Evolutionary conservation across 495 filamentous ascomycete species (phyloP).

Genomic region (Aspergillus campestris): DNA sequence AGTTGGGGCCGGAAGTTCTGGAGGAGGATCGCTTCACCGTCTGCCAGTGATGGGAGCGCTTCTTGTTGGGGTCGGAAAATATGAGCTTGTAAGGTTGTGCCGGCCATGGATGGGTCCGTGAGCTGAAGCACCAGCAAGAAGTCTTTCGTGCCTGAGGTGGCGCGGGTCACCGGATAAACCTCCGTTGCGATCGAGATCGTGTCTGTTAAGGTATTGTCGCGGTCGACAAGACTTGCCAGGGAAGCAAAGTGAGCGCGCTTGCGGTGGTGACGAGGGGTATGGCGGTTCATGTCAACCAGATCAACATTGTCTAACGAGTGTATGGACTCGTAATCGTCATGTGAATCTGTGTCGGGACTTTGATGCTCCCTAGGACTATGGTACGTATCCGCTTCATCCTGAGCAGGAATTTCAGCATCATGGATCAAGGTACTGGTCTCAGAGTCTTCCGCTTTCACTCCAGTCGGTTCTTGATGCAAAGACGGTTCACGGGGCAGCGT

Average conservation of each 20-base stretch:
- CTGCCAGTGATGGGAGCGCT: constrained; percentile 56
- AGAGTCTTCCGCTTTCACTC: too few species aligned
- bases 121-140: constrained; percentile 61
- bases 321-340: constrained; percentile 4
- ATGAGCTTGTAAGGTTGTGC: constrained; percentile 44
- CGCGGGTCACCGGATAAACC: constrained; percentile 45
- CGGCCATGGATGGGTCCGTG: constrained; percentile 53
- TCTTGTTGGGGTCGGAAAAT: constrained; percentile 67
- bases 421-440: not conserved
- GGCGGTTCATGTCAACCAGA: constrained; percentile 18
- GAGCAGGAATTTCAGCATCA: not conserved
- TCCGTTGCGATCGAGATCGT: constrained; percentile 60
- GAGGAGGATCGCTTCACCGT: constrained; percentile 71
- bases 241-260: constrained; percentile 58
- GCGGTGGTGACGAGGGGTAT: constrained; percentile 48
- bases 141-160: constrained; percentile 59
- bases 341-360: constrained; percentile 9
- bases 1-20: constrained; percentile 60
- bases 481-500: too few species aligned
- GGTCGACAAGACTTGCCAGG: constrained; percentile 52
- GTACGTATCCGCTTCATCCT: not conserved
- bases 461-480: too few species aligned
- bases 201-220: constrained; percentile 49
- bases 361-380: constrained; percentile 3
- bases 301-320: constrained; percentile 5